Base-by-base conservation (phyloP, 805 yeast genomes). In the Suhomyces prunicola region DNA sequence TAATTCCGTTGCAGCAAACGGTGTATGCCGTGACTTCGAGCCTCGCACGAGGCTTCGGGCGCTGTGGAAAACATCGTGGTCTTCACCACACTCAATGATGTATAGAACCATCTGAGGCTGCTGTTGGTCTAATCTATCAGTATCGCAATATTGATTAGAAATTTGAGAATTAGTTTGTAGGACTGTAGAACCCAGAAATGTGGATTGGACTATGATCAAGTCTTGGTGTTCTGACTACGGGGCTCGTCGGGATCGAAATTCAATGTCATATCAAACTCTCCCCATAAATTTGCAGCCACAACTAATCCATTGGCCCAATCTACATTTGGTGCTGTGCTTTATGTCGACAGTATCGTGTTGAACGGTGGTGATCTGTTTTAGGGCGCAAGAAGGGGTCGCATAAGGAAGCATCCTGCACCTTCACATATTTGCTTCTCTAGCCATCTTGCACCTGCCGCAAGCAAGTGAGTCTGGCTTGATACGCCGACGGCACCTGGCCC, bases 61-160 rank as follows among this genome's bases (percentile, higher is more conserved):
- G 76, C 73, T 77, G 83, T 69, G 81, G 82, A 79, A 53, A 73
- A 76, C 78, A 70, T 73, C 80, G 76, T 67, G 78, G 80, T 72
- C 72, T 55, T 69, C 82, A 81, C 76, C 82, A 72, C 68, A 62
- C 59, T 44, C 70, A 71, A 69, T 77, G 80, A 71, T 74, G 78
- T 69, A 57, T 55, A 48, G 48, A 24, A 56, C 46, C 47, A 55
- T 27, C 29, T 27, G 29, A 27, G 29, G 63, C 75, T 71, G 76
- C 71, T 75, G 73, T 72, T 71, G 76, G 9, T 27, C 7, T 19
- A 27, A 27, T 27, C 29, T 9, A 27, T 27, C 27, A 26, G 9
- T 26, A 26, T 19, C 19, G 2, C 19, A 19, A 19, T 19, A 24
- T 24, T 5, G 26, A 24, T 6, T 24, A 6, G 26, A 24, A 6